These are phyloP conservation scores for Drechslerella dactyloides DNA, from an alignment of 2,329 filamentous ascomycete species.

Conservation along the genomic window DNA sequence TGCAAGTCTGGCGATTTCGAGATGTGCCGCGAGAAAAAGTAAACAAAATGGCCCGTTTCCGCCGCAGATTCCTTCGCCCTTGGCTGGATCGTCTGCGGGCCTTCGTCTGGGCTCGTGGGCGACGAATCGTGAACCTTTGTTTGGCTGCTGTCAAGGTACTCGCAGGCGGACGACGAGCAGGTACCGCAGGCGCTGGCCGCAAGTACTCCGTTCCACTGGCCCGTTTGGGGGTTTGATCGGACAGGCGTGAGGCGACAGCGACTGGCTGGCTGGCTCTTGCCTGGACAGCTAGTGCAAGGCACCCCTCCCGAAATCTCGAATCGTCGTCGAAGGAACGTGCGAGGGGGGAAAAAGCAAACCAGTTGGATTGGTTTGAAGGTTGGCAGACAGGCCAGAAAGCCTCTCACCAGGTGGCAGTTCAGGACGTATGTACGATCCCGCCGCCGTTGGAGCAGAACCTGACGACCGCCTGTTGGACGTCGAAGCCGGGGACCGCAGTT, in stretches of 20 bases:
- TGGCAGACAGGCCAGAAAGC: background rate
- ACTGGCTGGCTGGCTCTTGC: slow-evolving; percentile 39
- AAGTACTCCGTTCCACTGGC: background rate
- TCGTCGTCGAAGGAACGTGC: slow-evolving; percentile 32
- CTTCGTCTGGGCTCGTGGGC: slow-evolving; percentile 17
- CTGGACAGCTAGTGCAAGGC: slow-evolving; percentile 46
- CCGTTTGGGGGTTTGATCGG: slow-evolving; percentile 31
- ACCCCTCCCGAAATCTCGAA: slow-evolving; percentile 50
- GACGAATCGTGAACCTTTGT: background rate
- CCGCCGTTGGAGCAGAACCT: no score
- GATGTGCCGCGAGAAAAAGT: slow-evolving; percentile 43
- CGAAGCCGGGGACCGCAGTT: no score
- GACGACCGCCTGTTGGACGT: slow-evolving; percentile 7
- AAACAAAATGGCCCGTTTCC: slow-evolving; percentile 30
- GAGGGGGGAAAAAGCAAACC: slow-evolving; percentile 44
- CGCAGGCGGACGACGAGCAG: no score
- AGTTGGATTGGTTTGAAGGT: background rate
- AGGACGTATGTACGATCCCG: background rate
- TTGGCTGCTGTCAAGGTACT: slow-evolving; percentile 24
- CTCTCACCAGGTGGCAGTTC: slow-evolving; percentile 17
- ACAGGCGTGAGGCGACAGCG: slow-evolving; percentile 25
- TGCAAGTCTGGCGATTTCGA: slow-evolving; percentile 42
- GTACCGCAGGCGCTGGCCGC: no score
- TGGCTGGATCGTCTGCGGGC: slow-evolving; percentile 21
- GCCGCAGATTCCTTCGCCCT: slow-evolving; percentile 17